Evolutionary conservation across 306 rosid species (phyloP).

Genomic region (Quercus mongolica): DNA sequence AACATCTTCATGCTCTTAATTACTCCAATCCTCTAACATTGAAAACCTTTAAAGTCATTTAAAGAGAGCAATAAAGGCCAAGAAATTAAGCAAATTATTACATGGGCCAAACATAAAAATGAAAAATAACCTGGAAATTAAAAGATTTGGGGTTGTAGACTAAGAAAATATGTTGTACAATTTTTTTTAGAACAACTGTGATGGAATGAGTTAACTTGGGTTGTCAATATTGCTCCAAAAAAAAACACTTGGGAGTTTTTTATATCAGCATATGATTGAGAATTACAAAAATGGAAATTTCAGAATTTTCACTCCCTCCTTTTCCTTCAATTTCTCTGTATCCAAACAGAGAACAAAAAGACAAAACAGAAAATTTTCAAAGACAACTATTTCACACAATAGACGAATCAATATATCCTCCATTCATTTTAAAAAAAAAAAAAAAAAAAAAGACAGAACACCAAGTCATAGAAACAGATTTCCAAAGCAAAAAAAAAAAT

Average conservation of each 20-base stretch:
- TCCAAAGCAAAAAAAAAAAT: not conserved
- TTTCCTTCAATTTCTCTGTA: slow-evolving; percentile 1
- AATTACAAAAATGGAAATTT: not conserved
- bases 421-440: not conserved
- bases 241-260: not conserved
- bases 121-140: not conserved
- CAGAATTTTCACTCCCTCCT: not conserved
- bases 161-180: not conserved
- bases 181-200: not conserved
- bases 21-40: not conserved
- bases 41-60: not conserved
- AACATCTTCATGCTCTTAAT: slow-evolving; percentile 12
- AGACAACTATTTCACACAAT: not conserved
- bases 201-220: too few species aligned
- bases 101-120: not conserved
- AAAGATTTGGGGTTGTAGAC: not conserved
- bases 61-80: not conserved
- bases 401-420: not conserved
- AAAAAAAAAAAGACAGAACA: not conserved
- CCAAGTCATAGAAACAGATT: not conserved
- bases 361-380: not conserved
- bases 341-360: slow-evolving; percentile 6
- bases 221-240: too few species aligned
- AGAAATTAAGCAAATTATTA: not conserved
- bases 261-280: not conserved